Evolutionary conservation across 495 filamentous ascomycete species (phyloP).

Genomic region (Pyrenula aspistea): DNA sequence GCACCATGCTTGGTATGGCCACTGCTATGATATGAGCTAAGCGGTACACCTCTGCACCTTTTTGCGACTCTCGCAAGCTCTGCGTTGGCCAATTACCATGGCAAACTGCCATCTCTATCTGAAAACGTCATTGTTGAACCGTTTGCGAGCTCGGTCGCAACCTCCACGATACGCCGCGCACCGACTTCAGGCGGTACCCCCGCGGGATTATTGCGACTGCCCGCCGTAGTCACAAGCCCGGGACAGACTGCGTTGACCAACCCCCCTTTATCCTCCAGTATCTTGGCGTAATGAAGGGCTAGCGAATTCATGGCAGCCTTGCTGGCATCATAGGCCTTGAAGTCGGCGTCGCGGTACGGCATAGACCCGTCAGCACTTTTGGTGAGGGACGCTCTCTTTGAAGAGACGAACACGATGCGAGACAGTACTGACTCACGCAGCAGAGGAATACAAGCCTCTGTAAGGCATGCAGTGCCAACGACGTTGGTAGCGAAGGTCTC

Average conservation of each 20-base stretch:
- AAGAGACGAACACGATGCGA: conserved; percentile 27
- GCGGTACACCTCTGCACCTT: neutral
- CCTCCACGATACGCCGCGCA: neutral
- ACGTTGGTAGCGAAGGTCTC: conserved; percentile 25
- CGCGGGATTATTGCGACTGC: neutral
- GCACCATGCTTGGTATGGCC: conserved; percentile 1
- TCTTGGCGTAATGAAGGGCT: conserved; percentile 9
- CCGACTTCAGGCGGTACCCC: conserved; percentile 1
- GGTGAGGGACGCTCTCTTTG: conserved; percentile 20
- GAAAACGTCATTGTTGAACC: conserved; percentile 3
- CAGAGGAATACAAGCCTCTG: conserved; percentile 26
- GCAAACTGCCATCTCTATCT: neutral
- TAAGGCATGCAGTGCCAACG: conserved; percentile 19
- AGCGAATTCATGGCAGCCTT: conserved; percentile 34
- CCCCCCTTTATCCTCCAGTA: conserved; percentile 3
- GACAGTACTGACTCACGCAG: conserved; percentile 21
- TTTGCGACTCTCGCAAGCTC: neutral
- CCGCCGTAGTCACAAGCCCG: conserved; percentile 2
- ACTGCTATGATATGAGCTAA: neutral
- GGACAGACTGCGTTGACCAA: conserved; percentile 3
- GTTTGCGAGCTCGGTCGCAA: conserved; percentile 1
- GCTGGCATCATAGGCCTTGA: conserved; percentile 22
- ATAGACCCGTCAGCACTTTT: conserved; percentile 16
- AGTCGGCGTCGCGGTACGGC: conserved; percentile 8
- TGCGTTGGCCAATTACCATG: conserved; percentile 2